Evolutionary conservation across 129 eudicot species (phyloP), one percentile per base, ranked within the genome.

Genomic region (Ambrosia trifida): DNA sequence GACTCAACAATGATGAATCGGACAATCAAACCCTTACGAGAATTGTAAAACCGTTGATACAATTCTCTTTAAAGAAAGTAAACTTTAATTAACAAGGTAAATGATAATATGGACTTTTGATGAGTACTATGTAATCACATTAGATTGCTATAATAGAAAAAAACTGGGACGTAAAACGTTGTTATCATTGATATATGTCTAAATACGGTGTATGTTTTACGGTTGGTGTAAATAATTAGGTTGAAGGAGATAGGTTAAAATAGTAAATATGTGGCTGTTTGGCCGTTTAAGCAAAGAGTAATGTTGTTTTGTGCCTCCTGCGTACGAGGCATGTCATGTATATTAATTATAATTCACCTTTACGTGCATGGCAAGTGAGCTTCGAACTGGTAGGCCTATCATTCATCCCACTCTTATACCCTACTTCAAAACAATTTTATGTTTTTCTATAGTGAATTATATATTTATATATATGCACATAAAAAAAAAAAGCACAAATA

Each of bases 311-410:
- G 50, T 88, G 91, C 85, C 83, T 83, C 83, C 91, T 72, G 70
- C 78, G 80, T 33, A 67, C 57, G 82, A 80, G 87, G 85, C 88
- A 83, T 81, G 63, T 47, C 31, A 74, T 72, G 73, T 64, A 66
- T 57, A 64, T 79, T 66, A 76, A 64, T 79, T 66, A 76, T 66
- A 57, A 52, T 45, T 83, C 30, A 64, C 77, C 96, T 89, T 88
- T 89, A 89, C 91, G 96, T 89, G 80, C 82, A 76, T 85, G 89
- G 71, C 80, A 89, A 89, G 96, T 88, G 75, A 84, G 19, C 89
- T 75, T 47, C 76, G 62, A 36, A 13, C 20, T 76, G 75, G 63
- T 56, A 83, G 51, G 57, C 81, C 81, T 70, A 32, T 76, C 49
- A 67, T 67, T 75, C 67, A 75, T 46, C 68, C 71, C 63, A 36